phyloP scores from a whole-genome alignment of 768 basidiomycete genomes.

The Pilatotrama ljubarskyi region DNA sequence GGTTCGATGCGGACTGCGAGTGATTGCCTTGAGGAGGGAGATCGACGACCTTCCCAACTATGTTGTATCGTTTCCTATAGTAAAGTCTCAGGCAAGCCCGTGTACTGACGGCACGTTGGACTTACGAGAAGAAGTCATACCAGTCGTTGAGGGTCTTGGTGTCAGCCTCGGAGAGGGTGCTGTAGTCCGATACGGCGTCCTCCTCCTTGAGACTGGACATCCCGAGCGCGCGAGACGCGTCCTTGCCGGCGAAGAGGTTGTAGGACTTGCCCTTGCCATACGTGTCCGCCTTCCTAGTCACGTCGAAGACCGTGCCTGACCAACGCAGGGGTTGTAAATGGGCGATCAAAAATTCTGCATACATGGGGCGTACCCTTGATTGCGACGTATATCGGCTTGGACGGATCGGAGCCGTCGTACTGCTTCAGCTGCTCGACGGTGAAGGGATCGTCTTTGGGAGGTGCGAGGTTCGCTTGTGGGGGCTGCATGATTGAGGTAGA shows the following conservation, averaged over 20 bases:
- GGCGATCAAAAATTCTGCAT: background rate
- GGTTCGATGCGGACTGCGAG: background rate
- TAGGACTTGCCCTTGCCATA: constrained; percentile 85
- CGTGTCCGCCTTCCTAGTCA: constrained; percentile 79
- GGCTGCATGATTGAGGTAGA: constrained; percentile 74
- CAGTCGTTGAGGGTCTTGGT: constrained; percentile 84
- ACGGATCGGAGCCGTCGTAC: constrained; percentile 67
- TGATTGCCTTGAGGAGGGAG: constrained; percentile 35
- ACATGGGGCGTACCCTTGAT: constrained; percentile 70
- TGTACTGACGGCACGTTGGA: background rate
- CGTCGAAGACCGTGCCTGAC: constrained; percentile 87
- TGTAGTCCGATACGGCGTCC: constrained; percentile 89
- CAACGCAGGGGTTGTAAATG: too few relatives aligned
- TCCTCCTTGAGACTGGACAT: constrained; percentile 84
- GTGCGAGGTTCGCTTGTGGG: constrained; percentile 54
- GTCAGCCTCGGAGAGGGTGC: constrained; percentile 67
- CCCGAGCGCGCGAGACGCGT: constrained; percentile 86
- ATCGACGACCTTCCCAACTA: constrained; percentile 75
- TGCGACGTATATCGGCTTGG: constrained; percentile 82
- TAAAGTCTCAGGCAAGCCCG: background rate
- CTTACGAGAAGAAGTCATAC: constrained; percentile 79
- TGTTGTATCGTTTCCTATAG: constrained; percentile 78
- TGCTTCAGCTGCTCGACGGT: constrained; percentile 64
- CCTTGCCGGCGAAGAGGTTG: constrained; percentile 89
- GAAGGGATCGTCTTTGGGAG: constrained; percentile 79